These are phyloP conservation scores for Mortierella claussenii DNA, from an alignment of 192 early-diverging fungal genomes.

Conservation along the genomic window DNA sequence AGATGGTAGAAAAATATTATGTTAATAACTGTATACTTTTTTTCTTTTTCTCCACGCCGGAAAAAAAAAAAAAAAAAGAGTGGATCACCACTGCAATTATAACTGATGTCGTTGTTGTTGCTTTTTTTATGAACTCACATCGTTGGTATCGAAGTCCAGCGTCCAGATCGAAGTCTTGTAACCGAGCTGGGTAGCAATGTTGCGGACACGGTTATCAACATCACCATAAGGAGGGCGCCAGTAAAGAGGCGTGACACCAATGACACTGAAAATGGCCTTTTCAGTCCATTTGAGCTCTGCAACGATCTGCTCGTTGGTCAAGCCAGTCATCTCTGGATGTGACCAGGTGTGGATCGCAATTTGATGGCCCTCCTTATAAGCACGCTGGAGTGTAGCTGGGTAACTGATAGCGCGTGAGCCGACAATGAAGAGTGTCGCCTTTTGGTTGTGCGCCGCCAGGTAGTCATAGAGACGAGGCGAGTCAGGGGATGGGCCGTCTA, in stretches of 20 bases:
- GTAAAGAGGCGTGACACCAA: slow-evolving; percentile 62
- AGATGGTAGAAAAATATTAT: background rate
- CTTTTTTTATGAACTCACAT: no score
- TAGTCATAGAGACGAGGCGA: slow-evolving; percentile 56
- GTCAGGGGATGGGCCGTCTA: slow-evolving; percentile 62
- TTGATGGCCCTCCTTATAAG: slow-evolving; percentile 57
- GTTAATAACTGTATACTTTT: background rate
- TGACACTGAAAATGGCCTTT: slow-evolving; percentile 60
- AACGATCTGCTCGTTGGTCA: slow-evolving; percentile 58
- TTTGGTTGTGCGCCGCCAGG: slow-evolving; percentile 51
- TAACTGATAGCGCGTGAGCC: slow-evolving; percentile 58
- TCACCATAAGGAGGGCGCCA: slow-evolving; percentile 62
- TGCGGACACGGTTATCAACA: slow-evolving; percentile 63
- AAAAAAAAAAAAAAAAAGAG: no score
- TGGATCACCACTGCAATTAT: no score
- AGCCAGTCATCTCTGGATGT: slow-evolving; percentile 63
- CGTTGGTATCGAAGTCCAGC: slow-evolving; percentile 61
- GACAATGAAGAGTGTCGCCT: slow-evolving; percentile 63
- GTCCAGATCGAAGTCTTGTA: slow-evolving; percentile 66
- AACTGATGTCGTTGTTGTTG: no score
- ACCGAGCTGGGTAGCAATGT: slow-evolving; percentile 60
- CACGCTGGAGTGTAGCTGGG: slow-evolving; percentile 41
- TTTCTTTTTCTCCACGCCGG: no score
- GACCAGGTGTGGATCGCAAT: slow-evolving; percentile 67
- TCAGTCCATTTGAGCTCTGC: slow-evolving; percentile 78